A percentile compares a stretch with the other conserved stretches of the same genome.
Conservation (phyloP, 805 yeast species). For the Candida manassasensis region DNA sequence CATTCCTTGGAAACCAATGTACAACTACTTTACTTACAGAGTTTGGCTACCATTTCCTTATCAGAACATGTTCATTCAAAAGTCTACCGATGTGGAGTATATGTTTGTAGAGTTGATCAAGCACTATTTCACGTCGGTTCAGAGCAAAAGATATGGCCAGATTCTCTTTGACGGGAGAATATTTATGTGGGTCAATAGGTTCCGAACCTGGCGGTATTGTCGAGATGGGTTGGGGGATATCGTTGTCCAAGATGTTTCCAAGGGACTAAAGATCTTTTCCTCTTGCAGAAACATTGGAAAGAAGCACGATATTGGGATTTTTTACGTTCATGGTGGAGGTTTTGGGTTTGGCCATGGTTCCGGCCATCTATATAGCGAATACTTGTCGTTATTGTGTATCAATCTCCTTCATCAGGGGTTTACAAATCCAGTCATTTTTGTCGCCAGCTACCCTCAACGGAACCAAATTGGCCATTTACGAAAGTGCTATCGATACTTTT, state of each 20-base stretch:
- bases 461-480: conserved; percentile 22
- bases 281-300: conserved; percentile 15
- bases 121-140: conserved; percentile 4
- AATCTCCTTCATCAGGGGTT: conserved; percentile 46
- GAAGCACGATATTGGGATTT: conserved; percentile 37
- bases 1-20: conserved; percentile 11
- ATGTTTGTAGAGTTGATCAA: conserved; percentile 8
- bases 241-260: conserved; percentile 12
- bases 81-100: conserved; percentile 15
- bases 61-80: conserved; percentile 22
- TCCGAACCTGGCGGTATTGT: conserved; percentile 26
- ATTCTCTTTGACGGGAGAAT: conserved; percentile 15
- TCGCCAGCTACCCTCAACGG: conserved; percentile 14
- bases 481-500: conserved; percentile 6
- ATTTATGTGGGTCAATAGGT: conserved; percentile 25
- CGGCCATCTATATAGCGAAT: conserved; percentile 44
- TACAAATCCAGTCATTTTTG: conserved; percentile 40
- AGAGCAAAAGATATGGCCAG: background rate
- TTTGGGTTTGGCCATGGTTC: conserved; percentile 18
- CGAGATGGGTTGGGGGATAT: conserved; percentile 31
- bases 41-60: conserved; percentile 10
- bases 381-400: conserved; percentile 34
- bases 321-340: conserved; percentile 43
- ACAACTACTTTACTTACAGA: conserved; percentile 6
- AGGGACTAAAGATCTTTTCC: conserved; percentile 30